Base-by-base conservation (phyloP, 495 filamentous ascomycete genomes). In the Talaromyces ruber region DNA sequence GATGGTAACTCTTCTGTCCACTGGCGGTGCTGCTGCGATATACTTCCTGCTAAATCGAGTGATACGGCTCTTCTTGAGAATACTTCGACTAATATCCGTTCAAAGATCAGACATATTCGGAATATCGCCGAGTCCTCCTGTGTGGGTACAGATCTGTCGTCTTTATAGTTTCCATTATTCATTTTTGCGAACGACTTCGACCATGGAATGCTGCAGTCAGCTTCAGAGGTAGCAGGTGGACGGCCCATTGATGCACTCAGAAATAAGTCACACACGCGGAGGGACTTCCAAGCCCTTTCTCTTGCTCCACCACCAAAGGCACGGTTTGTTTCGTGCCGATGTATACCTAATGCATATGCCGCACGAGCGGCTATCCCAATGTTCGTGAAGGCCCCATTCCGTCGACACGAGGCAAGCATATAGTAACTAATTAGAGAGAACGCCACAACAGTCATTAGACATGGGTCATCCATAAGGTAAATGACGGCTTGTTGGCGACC, bases 41-140 rank as follows among this genome's bases (percentile, higher is more conserved):
- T 88, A 25, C 83, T 79, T 64, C 89, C 85, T 1, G 86, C 86
- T 22, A 86, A 76, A 22, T 78, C 73, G 30, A 86, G 86, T 7
- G 86, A 90, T 47, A 90, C 83, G 62, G 85, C 89, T 62, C 86
- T 79, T 53, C 83, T 81, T 62, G 87, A 85, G 65, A 90, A 92
- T 22, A 91, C 83, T 50, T 82, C 84, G 25, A 79, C 84, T 18
- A 92, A 76, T 24, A 88, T 87, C 5, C 77, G 74, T 34, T 88
- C 87, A 57, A 92, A 86, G 37, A 87, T 79, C 45, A 81, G 82
- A 64, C 82, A 87, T n/a, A 79, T 53, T 6, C 51, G 9, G 51
- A 53, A 53, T n/a, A 53, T 53, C 9, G 51, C 51, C 2, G 51
- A 53, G 4, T 43, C 39, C 16, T 43, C 14, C 39, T 43, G 39